Conservation (phyloP, 2,329 filamentous ascomycete genomes). For the Diaporthe capsici region DNA sequence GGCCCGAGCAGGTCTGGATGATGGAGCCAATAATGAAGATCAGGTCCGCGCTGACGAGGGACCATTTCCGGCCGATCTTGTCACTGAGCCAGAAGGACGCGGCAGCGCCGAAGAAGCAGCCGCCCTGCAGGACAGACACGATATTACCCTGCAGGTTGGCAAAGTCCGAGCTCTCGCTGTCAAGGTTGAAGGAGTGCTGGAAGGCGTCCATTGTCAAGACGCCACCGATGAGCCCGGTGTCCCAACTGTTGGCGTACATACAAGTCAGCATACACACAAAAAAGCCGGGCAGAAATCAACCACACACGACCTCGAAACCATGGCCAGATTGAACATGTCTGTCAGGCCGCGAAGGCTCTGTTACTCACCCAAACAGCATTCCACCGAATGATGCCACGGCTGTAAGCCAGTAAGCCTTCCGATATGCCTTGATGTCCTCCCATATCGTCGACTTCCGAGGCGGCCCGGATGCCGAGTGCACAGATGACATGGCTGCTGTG, state of each 20-base stretch:
- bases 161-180: conserved; percentile 35
- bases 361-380: conserved; percentile 40
- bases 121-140: conserved; percentile 44
- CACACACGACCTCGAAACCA: background rate
- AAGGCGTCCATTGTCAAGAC: conserved; percentile 42
- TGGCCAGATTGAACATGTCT: too few relatives aligned
- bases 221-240: conserved; percentile 41
- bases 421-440: conserved; percentile 36
- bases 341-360: too few relatives aligned
- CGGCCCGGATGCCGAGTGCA: background rate
- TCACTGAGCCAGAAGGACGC: conserved; percentile 62
- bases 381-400: conserved; percentile 41
- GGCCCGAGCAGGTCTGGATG: conserved; percentile 36
- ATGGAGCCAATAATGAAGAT: conserved; percentile 36
- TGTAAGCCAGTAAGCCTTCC: conserved; percentile 36
- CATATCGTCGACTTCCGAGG: conserved; percentile 34
- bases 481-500: conserved; percentile 22
- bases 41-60: conserved; percentile 36
- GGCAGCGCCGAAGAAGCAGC: conserved; percentile 42
- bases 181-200: conserved; percentile 40
- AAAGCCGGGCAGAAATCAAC: background rate
- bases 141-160: conserved; percentile 55
- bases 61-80: conserved; percentile 56
- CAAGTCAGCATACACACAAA: background rate
- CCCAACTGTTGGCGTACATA: conserved; percentile 24